phyloP scores from a whole-genome alignment of 441 rosid species.

The Geranium incanum region DNA sequence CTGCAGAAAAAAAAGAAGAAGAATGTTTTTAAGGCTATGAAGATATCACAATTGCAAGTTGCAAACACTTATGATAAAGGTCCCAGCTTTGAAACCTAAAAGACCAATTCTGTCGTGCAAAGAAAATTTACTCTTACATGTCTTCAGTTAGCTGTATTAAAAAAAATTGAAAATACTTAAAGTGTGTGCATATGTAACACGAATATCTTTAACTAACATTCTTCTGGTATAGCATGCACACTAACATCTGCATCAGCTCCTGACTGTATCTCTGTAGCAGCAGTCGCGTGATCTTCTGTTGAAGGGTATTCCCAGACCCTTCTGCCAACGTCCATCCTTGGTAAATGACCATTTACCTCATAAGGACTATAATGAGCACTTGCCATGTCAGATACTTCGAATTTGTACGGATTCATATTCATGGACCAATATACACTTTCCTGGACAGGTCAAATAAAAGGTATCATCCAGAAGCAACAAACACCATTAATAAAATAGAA shows the following conservation, averaged over 20 bases:
- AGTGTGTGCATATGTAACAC: no score
- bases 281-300: conserved; percentile 30
- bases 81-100: neutral
- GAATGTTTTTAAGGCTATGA: neutral
- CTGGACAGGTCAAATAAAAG: conserved; percentile 31
- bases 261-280: conserved; percentile 27
- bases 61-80: neutral
- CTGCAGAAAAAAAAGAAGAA: conserved; percentile 29
- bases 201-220: conserved; percentile 38
- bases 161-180: no score
- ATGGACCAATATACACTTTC: conserved; percentile 60
- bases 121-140: no score
- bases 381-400: conserved; percentile 60
- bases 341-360: conserved; percentile 52
- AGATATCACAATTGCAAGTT: neutral
- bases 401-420: conserved; percentile 68
- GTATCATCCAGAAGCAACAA: conserved; percentile 7
- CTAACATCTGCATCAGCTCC: conserved; percentile 32
- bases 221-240: conserved; percentile 46
- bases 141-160: no score
- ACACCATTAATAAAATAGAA: neutral
- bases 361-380: conserved; percentile 43
- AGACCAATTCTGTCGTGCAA: no score
- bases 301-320: conserved; percentile 56
- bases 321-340: conserved; percentile 50